Evolutionary conservation across 2,329 filamentous ascomycete species (phyloP), one percentile per base, ranked within the genome.

Genomic region (Botrytis byssoidea): DNA sequence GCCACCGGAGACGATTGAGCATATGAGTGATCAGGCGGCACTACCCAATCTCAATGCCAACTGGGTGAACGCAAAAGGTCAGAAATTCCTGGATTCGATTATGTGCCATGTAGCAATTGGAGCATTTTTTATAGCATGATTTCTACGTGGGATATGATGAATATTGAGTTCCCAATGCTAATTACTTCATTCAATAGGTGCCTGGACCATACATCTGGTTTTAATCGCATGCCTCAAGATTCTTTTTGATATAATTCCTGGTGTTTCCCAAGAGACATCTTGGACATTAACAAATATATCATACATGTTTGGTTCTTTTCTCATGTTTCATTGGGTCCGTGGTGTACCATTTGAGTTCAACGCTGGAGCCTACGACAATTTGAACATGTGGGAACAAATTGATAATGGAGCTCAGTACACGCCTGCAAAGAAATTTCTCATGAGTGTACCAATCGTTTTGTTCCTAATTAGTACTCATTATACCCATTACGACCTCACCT

Each of bases 351-450:
- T 99, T 82, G 96, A 99, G 83, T 99, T 99, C 88, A 99, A 99
- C 82, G 92, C 93, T 73, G 96, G 96, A 74, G 96, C 96, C 79
- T 99, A 98, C 84, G 96, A 99, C 87, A 98, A 99, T 83, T 88
- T 99, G 81, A 99, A 98, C 86, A 98, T 99, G 96, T 99, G 96
- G 96, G 96, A 99, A 86, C 96, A 99, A 85, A 99, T 99, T 83
- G 96, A 99, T 86, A 97, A 98, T 81, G 96, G 96, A 65, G 96
- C 96, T 79, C 96, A 99, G 83, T 99, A 98, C 85, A 99, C 96
- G 0, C 96, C 96, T 6, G 93, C 96, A 77, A 99, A 99, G 88
- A 99, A 99, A 84, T 99, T 99, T 81, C 87, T 99, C 74, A 90
- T 98, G 79, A 94, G 92, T 80, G 95, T 98, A 48, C 96, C 96